Evolutionary conservation across 495 filamentous ascomycete genomes (phyloP).

Genomic region (Hypoxylon fuscum): DNA sequence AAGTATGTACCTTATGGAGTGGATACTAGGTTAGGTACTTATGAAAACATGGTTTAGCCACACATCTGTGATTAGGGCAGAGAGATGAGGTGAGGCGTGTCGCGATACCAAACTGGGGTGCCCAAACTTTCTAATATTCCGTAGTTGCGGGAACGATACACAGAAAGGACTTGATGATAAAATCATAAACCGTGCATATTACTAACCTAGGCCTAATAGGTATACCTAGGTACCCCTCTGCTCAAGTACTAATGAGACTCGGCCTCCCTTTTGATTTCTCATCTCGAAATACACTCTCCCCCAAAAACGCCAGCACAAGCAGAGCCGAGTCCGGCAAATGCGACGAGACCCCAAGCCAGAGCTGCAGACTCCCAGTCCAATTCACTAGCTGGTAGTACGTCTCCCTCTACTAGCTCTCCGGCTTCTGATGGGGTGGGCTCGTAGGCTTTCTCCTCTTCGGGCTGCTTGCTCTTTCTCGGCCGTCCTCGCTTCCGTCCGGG

Average conservation of each 20-base stretch:
- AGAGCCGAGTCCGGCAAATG: constrained; percentile 51
- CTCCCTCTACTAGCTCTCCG: constrained; percentile 38
- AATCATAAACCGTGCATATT: too few species aligned
- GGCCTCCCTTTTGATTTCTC: constrained; percentile 7
- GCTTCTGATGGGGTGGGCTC: constrained; percentile 38
- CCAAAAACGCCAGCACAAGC: constrained; percentile 55
- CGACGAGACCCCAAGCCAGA: constrained; percentile 55
- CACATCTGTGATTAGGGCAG: too few species aligned
- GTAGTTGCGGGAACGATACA: too few species aligned
- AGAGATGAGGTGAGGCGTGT: too few species aligned
- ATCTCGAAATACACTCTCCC: constrained; percentile 53
- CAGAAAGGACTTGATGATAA: too few species aligned
- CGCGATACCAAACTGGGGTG: too few species aligned
- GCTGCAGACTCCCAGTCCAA: constrained; percentile 58
- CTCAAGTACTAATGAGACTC: background rate
- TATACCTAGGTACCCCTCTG: too few species aligned
- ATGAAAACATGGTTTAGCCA: too few species aligned
- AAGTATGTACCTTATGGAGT: too few species aligned
- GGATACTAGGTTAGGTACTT: too few species aligned
- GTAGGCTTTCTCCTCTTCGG: constrained; percentile 43
- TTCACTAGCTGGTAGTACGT: constrained; percentile 44
- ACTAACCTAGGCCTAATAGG: too few species aligned
- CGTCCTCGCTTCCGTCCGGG: constrained; percentile 25
- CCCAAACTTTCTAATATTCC: too few species aligned
- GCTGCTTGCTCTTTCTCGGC: constrained; percentile 43